Conservation (phyloP, 495 filamentous ascomycete genomes). For the Penicillium pancosmium region DNA sequence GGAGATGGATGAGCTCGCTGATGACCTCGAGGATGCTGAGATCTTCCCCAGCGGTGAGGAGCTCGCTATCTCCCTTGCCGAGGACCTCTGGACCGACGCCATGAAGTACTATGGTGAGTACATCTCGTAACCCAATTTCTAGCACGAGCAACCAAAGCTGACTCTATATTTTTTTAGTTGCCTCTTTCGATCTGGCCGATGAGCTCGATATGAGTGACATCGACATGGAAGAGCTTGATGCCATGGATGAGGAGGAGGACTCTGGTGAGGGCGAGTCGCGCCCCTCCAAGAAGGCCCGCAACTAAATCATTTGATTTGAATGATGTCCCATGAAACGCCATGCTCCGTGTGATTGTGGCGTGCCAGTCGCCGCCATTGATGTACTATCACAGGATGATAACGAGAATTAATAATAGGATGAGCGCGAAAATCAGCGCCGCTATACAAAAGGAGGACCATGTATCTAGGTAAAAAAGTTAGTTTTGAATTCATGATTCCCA, state of each 20-base stretch:
- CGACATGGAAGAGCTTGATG: slow-evolving; percentile 34
- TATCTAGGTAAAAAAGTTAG: slow-evolving; percentile 56
- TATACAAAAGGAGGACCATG: slow-evolving; percentile 90
- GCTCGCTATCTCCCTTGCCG: slow-evolving; percentile 74
- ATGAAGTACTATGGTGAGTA: slow-evolving; percentile 87
- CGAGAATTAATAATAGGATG: slow-evolving; percentile 77
- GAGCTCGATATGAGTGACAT: slow-evolving; percentile 40
- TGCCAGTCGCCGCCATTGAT: slow-evolving; percentile 24
- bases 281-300: slow-evolving; percentile 51
- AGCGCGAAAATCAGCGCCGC: slow-evolving; percentile 81
- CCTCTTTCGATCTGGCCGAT: slow-evolving; percentile 35
- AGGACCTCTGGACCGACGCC: slow-evolving; percentile 85
- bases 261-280: slow-evolving; percentile 32
- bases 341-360: slow-evolving; percentile 25
- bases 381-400: slow-evolving; percentile 57
- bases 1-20: slow-evolving; percentile 51
- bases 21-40: slow-evolving; percentile 64
- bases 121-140: background rate
- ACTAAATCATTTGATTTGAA: slow-evolving; percentile 19
- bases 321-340: slow-evolving; percentile 23
- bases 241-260: slow-evolving; percentile 36
- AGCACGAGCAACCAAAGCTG: slow-evolving; percentile 14
- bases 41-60: slow-evolving; percentile 82
- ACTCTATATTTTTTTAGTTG: slow-evolving; percentile 24
- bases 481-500: slow-evolving; percentile 23